These are phyloP conservation scores for Geotrichum australiense DNA, from an alignment of 1,139 yeast genomes.

Conservation along the genomic window DNA sequence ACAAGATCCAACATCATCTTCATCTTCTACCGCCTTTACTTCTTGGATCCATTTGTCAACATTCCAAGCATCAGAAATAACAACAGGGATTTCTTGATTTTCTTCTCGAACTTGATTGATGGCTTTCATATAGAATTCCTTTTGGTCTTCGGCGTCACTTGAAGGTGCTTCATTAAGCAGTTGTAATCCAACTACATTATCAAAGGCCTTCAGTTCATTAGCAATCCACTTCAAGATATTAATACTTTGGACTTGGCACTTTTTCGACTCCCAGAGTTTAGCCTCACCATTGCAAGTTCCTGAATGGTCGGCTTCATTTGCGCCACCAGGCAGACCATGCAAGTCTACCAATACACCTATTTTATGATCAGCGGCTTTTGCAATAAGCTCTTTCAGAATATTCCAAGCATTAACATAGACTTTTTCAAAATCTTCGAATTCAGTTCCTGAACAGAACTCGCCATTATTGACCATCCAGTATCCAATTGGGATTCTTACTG, in stretches of 20 bases:
- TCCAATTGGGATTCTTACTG: slow-evolving; percentile 82
- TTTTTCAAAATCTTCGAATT: slow-evolving; percentile 46
- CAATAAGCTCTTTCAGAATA: slow-evolving; percentile 43
- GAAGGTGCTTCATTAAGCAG: slow-evolving; percentile 78
- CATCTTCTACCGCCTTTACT: slow-evolving; percentile 43
- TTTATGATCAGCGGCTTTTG: slow-evolving; percentile 48
- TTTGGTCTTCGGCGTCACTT: slow-evolving; percentile 41
- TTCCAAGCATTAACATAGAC: slow-evolving; percentile 74
- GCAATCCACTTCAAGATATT: slow-evolving; percentile 57
- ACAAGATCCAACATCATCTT: slow-evolving; percentile 31
- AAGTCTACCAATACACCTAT: slow-evolving; percentile 78
- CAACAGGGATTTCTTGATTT: slow-evolving; percentile 56
- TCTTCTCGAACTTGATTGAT: slow-evolving; percentile 50
- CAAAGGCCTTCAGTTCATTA: slow-evolving; percentile 47
- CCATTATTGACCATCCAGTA: slow-evolving; percentile 82
- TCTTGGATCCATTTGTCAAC: slow-evolving; percentile 71
- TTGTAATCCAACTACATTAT: slow-evolving; percentile 75
- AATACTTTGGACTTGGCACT: slow-evolving; percentile 42
- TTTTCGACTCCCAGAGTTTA: slow-evolving; percentile 53
- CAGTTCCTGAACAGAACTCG: slow-evolving; percentile 48
- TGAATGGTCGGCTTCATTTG: slow-evolving; percentile 76
- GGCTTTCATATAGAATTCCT: slow-evolving; percentile 63
- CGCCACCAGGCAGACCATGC: slow-evolving; percentile 91
- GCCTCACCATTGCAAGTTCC: slow-evolving; percentile 58
- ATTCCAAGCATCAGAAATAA: slow-evolving; percentile 95